Evolutionary conservation across 805 yeast genomes (phyloP), one percentile per base, ranked within the genome.

Genomic region (Ogataea populi-albae): DNA sequence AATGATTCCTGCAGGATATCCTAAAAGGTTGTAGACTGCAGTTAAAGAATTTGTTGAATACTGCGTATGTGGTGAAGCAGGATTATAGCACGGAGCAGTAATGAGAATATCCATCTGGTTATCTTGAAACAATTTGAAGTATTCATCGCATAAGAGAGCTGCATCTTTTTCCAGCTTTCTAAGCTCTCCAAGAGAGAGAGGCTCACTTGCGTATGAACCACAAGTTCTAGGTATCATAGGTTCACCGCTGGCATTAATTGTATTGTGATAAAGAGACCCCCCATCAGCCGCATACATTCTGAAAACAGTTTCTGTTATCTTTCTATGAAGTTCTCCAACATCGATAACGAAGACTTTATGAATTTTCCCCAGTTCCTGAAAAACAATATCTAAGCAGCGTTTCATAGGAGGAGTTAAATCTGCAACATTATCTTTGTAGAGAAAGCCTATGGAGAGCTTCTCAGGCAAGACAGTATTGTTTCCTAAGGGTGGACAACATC

Each of bases 271-370:
- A 14, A 16, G 21, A 12, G 5, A 4, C 16, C 33, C 15, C n/a
- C 41, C 44, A n/a, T 28, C 16, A 14, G 31, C 15, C 11, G 23
- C 23, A 21, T 26, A 38, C 31, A 34, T 28, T 25, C 20, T 35
- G 21, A 36, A 36, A 6, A 36, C 40, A 8, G 24, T 20, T 15
- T 36, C 40, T 11, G 40, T 36, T 8, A 36, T n/a, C n/a, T 36
- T 17, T 15, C 40, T 17, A 20, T 36, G 40, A 4, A 36, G 12
- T 9, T 24, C 18, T 10, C 40, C 40, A 25, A 26, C 28, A 36
- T 36, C 36, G 72, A 77, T 68, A 34, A 69, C 71, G 30, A 77
- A 61, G n/a, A 74, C 64, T 39, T 72, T 74, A 36, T 71, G 77
- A 17, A 81, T 79, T 16, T 23, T 29, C 17, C 28, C 32, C 19